A percentile compares a stretch with the other conserved stretches of the same genome.
Evolutionary conservation across 257 asterid genomes (phyloP).

Genomic region (Echites panduratus): DNA sequence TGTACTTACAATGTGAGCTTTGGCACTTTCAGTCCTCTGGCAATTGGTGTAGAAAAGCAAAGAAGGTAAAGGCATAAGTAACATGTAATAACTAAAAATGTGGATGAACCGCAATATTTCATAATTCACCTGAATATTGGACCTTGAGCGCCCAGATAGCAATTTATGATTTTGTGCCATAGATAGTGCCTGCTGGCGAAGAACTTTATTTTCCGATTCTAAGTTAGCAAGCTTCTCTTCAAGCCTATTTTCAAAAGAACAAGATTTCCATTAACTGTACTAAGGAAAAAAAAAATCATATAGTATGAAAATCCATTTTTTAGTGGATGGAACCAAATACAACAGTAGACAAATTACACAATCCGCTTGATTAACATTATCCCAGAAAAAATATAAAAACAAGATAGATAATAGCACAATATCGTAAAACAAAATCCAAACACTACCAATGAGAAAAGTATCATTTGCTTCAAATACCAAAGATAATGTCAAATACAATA

Average conservation of each 20-base stretch:
- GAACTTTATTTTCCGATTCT: constrained; percentile 95
- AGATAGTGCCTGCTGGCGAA: constrained; percentile 96
- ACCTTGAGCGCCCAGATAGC: constrained; percentile 74
- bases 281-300: neutral
- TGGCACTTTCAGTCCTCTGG: constrained; percentile 84
- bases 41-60: constrained; percentile 20
- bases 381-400: neutral
- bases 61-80: constrained; percentile 25
- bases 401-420: neutral
- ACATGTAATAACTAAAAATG: constrained; percentile 8
- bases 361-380: neutral
- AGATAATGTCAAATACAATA: neutral
- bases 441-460: neutral
- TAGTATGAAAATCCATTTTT: constrained; percentile 8
- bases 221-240: constrained; percentile 87
- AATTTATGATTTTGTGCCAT: constrained; percentile 83
- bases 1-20: constrained; percentile 45
- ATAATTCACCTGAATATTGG: constrained; percentile 68
- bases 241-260: constrained; percentile 47
- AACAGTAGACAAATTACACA: neutral
- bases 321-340: constrained; percentile 10
- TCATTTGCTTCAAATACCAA: neutral
- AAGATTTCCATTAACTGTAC: constrained; percentile 23
- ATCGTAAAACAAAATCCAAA: neutral
- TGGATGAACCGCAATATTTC: constrained; percentile 14